Evolutionary conservation across 129 eudicot species (phyloP).

Genomic region (Artemisia tridentata): DNA sequence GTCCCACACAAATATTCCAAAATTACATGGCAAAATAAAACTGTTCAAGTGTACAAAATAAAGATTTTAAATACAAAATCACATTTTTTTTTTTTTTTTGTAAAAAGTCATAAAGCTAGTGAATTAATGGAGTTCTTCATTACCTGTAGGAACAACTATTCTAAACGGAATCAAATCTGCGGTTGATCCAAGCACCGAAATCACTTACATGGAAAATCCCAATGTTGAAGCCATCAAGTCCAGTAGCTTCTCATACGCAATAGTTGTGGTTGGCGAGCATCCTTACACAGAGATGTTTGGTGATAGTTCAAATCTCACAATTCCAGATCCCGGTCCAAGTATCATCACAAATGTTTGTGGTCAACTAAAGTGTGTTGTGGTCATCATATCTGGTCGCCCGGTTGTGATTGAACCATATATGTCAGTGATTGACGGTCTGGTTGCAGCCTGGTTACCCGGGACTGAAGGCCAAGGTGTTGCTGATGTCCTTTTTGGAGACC

Average conservation of each 20-base stretch:
- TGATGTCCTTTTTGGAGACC: constrained; percentile 66
- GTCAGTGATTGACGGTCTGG: constrained; percentile 50
- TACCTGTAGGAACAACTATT: constrained; percentile 64
- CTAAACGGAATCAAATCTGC: constrained; percentile 47
- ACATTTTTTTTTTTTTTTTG: no score
- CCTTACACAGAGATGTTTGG: constrained; percentile 69
- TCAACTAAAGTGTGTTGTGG: constrained; percentile 51
- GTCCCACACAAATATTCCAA: no score
- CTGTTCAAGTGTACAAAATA: no score
- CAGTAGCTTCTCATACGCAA: constrained; percentile 49
- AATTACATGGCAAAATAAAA: no score
- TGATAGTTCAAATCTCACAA: constrained; percentile 55
- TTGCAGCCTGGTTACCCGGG: constrained; percentile 84
- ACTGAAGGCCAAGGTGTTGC: constrained; percentile 76
- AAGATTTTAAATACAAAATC: neutral
- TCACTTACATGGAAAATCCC: constrained; percentile 52
- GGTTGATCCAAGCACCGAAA: constrained; percentile 42
- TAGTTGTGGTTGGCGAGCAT: constrained; percentile 63
- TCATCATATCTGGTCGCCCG: constrained; percentile 60
- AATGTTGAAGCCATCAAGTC: constrained; percentile 37
- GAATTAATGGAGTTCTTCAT: constrained; percentile 5
- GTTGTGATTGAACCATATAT: constrained; percentile 63
- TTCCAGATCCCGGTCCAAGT: constrained; percentile 58
- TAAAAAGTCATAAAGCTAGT: neutral
- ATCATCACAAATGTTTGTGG: constrained; percentile 54